phyloP scores from a whole-genome alignment of 1,139 yeast species.

The Debaryomyces coudertii region DNA sequence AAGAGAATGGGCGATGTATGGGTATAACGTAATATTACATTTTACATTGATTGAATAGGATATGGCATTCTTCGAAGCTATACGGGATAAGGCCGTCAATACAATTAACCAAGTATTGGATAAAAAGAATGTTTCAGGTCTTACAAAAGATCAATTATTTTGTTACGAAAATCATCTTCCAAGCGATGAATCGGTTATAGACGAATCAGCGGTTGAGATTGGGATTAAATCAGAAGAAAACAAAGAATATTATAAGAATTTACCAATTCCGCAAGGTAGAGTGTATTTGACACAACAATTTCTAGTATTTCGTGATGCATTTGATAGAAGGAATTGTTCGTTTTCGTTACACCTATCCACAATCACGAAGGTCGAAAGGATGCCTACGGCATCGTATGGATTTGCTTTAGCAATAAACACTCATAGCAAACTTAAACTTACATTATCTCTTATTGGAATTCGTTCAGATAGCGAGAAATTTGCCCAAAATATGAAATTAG shows the following conservation, averaged over 20 bases:
- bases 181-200: slow-evolving; percentile 63
- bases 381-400: slow-evolving; percentile 75
- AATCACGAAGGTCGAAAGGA: slow-evolving; percentile 81
- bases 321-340: slow-evolving; percentile 68
- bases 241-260: slow-evolving; percentile 29
- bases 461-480: slow-evolving; percentile 81
- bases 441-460: slow-evolving; percentile 77
- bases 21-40: not conserved
- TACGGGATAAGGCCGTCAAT: slow-evolving; percentile 51
- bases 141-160: slow-evolving; percentile 69
- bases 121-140: slow-evolving; percentile 35
- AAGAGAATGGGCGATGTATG: not conserved
- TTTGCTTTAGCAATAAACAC: slow-evolving; percentile 77
- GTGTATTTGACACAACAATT: slow-evolving; percentile 74
- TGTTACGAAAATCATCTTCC: slow-evolving; percentile 72
- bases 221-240: slow-evolving; percentile 47
- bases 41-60: not conserved
- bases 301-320: slow-evolving; percentile 70
- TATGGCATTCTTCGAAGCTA: slow-evolving; percentile 56
- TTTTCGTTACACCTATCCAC: slow-evolving; percentile 77
- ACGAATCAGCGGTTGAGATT: slow-evolving; percentile 72
- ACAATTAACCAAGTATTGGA: slow-evolving; percentile 48
- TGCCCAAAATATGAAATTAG: slow-evolving; percentile 65
- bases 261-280: slow-evolving; percentile 55
- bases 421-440: slow-evolving; percentile 64